These are phyloP conservation scores for Colletotrichum gloeosporioides DNA, from an alignment of 2,329 filamentous ascomycete genomes.

Conservation along the genomic window DNA sequence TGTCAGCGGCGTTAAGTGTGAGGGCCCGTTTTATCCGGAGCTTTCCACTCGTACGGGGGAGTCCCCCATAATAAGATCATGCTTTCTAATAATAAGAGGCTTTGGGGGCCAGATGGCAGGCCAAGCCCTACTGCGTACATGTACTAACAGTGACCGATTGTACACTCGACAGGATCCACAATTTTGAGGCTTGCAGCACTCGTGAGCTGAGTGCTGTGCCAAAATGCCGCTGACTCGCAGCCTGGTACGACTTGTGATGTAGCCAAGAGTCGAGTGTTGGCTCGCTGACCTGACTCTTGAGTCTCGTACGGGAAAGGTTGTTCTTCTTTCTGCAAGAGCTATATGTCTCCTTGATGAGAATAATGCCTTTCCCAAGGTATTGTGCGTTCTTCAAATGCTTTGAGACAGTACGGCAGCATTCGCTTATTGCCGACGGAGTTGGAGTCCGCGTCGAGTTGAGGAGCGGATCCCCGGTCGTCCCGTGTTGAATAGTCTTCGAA, in stretches of 20 bases:
- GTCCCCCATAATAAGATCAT: background rate
- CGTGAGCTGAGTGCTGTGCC: background rate
- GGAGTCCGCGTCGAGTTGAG: background rate
- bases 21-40: background rate
- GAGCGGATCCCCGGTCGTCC: background rate
- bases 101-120: background rate
- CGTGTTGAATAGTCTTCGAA: accelerated
- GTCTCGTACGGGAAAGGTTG: no score
- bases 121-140: background rate
- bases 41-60: background rate
- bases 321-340: no score
- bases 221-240: background rate
- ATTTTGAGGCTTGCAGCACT: background rate
- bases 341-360: accelerated
- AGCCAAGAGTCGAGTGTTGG: background rate
- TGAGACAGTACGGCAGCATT: accelerated
- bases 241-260: background rate
- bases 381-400: accelerated
- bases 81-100: background rate
- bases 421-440: accelerated
- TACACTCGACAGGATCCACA: background rate
- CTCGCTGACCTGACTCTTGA: background rate
- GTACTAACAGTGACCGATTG: background rate
- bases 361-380: no score
- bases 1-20: background rate